phyloP scores from a whole-genome alignment of 208 protist genomes.

The Zelonia costaricensis region DNA sequence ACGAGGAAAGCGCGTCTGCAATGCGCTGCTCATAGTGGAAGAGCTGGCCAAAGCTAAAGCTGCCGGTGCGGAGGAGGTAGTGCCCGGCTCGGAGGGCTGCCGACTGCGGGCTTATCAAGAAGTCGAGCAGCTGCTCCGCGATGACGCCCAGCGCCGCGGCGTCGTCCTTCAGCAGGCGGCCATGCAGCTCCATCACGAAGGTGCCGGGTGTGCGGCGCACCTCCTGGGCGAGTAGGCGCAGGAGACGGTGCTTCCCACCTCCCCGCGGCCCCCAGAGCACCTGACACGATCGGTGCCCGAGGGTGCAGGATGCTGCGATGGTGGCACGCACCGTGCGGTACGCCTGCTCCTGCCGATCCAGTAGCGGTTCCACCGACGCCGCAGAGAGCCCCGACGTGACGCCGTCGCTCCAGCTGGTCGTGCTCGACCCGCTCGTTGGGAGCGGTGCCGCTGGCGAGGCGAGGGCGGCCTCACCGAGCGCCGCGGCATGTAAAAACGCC shows the following conservation, averaged over 20 bases:
- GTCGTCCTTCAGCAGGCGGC: constrained; percentile 62
- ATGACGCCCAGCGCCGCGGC: constrained; percentile 60
- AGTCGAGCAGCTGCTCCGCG: constrained; percentile 65
- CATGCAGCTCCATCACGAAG: constrained; percentile 71
- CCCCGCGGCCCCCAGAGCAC: constrained; percentile 74
- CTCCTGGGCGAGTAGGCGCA: constrained; percentile 67
- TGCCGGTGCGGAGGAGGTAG: constrained; percentile 55
- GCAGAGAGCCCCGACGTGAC: neutral
- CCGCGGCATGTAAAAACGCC: constrained; percentile 20
- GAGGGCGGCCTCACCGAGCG: constrained; percentile 25
- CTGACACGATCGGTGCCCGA: constrained; percentile 81
- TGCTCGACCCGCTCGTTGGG: neutral
- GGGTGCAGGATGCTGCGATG: constrained; percentile 66
- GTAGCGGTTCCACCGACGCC: constrained; percentile 2
- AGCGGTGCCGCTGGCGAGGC: neutral
- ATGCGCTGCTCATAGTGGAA: constrained; percentile 65
- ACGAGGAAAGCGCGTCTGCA: constrained; percentile 7
- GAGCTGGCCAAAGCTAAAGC: constrained; percentile 77
- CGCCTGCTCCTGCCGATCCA: constrained; percentile 43
- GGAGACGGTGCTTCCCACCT: constrained; percentile 70
- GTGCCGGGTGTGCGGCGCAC: constrained; percentile 45
- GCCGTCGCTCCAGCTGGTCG: neutral
- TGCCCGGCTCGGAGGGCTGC: constrained; percentile 44
- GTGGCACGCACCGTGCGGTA: constrained; percentile 71
- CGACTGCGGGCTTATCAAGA: constrained; percentile 63